Evolutionary conservation across 2,329 filamentous ascomycete genomes (phyloP), one percentile per base, ranked within the genome.

Genomic region (Fusarium brevicatenulatum): DNA sequence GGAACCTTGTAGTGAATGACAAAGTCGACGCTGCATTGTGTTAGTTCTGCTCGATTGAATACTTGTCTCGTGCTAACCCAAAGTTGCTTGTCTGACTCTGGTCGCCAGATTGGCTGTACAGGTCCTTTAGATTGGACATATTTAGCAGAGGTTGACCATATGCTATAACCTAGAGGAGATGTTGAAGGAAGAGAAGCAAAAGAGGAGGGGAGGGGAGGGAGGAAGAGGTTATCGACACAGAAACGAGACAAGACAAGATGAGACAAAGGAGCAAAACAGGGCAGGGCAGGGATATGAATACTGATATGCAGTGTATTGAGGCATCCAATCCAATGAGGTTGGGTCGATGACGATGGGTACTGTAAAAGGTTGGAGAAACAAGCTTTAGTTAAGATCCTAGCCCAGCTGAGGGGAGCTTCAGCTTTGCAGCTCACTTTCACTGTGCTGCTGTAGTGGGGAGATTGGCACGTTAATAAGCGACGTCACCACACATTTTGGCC

Each of bases 1-100:
- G 91, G 88, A 78, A 95, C 91, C 65, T 91, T 87, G 83, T 93
- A 97, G 78, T 91, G 89, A 71, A 98, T 88, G 64, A 97, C 94
- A 86, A 94, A 98, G 85, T 98, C 95, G 68, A 97, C 93, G 60
- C 93, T 89, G 77, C 40, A 63, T 30, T 19, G n/a, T 23, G 67
- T 74, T 63, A 76, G 73, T 65, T 43, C 39, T 30, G 28, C 34
- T 68, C 21, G 37, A 47, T 28, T 32, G 13, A 9, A 12, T 30
- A 21, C 15, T 21, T 43, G 23, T 66, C 9, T 23, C 37, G 40
- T n/a, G 76, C 81, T 40, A 68, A 86, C 85, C 83, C 81, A 71
- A 84, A 85, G 69, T 86, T 86, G 69, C 78, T 78, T 43, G 79
- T 77, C 12, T 74, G 71, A 18, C 68, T 68, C n/a, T 70, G 71